Evolutionary conservation across 495 filamentous ascomycete genomes (phyloP), one percentile per base, ranked within the genome.

Genomic region (Penicillium herquei): DNA sequence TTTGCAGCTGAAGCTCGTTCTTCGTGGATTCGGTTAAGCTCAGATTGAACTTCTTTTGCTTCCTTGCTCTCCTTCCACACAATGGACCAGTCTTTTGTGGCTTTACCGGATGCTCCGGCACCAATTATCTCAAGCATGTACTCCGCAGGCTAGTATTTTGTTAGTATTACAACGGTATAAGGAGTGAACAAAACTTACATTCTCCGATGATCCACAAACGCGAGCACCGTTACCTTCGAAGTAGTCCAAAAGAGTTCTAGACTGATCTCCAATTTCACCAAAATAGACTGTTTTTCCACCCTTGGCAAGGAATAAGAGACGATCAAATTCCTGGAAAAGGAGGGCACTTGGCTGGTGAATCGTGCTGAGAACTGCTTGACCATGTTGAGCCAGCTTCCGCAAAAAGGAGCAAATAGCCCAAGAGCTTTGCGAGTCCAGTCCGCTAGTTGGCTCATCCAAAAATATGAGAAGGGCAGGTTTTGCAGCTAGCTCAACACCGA

Each of bases 261-360:
- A 88, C 70, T 91, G 86, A 54, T 87, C 73, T 35, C 91, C 91
- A 43, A 96, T 87, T 7, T 88, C 84, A 94, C 90, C 91, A 65
- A 92, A 96, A 71, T 96, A 96, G 30, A 96, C 88, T 0, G 90
- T 90, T 9, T 51, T 58, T 34, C 60, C 60, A 43, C 90, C 91
- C 46, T 80, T 83, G 3, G 85, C 84, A 26, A 96, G 76, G 75
- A 96, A 92, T 11, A 94, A 73, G 6, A 98, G 75, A 26, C 88
- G 85, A 69, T 97, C 92, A 62, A 97, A 98, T 54, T 90, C 81
- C 65, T 96, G 87, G 75, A 98, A 96, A 35, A 98, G 79, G 69
- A 95, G 87, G 33, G 91, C 91, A 0, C 87, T 91, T 1, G 92
- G 92, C 67, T 98, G 94, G 70, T 98, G 94, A 58, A 98, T 96